Evolutionary conservation across 495 filamentous ascomycete genomes (phyloP), one percentile per base, ranked within the genome.

Genomic region (Trichoderma erinaceum): DNA sequence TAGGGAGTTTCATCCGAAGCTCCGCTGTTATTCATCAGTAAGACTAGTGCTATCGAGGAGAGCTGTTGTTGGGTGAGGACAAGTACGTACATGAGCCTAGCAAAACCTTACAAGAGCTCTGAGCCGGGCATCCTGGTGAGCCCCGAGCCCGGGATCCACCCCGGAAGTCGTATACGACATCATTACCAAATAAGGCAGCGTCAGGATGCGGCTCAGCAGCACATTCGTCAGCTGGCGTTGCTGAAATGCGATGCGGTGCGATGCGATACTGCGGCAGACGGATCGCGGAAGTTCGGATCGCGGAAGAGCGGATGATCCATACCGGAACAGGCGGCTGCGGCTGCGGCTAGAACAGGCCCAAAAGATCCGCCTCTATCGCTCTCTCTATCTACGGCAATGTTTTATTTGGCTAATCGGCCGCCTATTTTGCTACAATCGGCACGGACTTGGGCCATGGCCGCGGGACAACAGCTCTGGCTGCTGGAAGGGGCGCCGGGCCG

Each of bases 281-380:
- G 56, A 21, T 15, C 56, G 7, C 56, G 56, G 56, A 61, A 61
- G 23, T 61, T 61, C 56, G 56, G 56, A 61, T 21, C 11, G 23
- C 56, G 56, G 56, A 61, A 61, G 11, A 3, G 16, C 56, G 56
- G 56, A 61, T 61, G 10, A 15, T 21, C 56, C 56, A 13, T 10
- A 12, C 25, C 23, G 23, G 56, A 48, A 16, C 13, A 13, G n/a
- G 44, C 44, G 44, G 44, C 44, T 48, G 44, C 15, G 35, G 35
- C 35, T 38, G 35, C 35, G 35, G 35, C 8, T 38, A 38, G 5
- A 38, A 38, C 7, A 38, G 35, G 35, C 35, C 35, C 35, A 38
- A 38, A 2, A 48, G 44, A 13, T 48, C 44, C 44, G 44, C 44
- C 44, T n/a, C 44, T n/a, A 48, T 48, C n/a, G 1, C 15, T n/a